phyloP scores from a whole-genome alignment of 2,329 filamentous ascomycete genomes.

The Sporothrix euskadiensis region DNA sequence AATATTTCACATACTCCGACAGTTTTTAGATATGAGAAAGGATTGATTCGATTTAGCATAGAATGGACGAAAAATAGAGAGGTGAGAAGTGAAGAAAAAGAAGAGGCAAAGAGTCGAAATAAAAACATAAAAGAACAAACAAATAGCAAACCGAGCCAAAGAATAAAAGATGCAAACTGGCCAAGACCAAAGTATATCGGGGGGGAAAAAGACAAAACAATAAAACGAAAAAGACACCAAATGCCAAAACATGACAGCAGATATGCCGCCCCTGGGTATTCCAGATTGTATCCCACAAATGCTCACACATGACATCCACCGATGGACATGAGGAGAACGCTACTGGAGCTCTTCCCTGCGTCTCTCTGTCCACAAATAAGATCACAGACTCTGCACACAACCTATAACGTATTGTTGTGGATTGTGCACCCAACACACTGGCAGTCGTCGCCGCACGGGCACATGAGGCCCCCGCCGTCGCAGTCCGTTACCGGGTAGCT shows the following conservation, averaged over 20 bases:
- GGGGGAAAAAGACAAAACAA: not conserved
- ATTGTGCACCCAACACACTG: conserved; percentile 68
- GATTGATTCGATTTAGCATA: not conserved
- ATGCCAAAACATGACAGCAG: not conserved
- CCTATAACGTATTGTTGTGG: conserved; percentile 52
- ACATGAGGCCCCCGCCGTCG: conserved; percentile 40
- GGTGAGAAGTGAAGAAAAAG: not conserved
- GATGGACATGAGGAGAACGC: not conserved
- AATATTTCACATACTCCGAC: not conserved
- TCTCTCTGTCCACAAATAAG: not conserved
- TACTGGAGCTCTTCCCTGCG: conserved; percentile 16
- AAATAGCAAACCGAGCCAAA: no score
- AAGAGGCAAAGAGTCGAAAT: not conserved
- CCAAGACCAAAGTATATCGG: not conserved
- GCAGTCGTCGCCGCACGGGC: conserved; percentile 65
- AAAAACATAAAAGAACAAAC: not conserved
- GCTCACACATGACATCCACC: not conserved
- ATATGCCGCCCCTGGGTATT: not conserved
- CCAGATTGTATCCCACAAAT: not conserved
- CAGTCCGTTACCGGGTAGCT: conserved; percentile 37
- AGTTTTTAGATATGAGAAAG: not conserved
- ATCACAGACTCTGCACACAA: not conserved
- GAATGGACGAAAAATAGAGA: not conserved
- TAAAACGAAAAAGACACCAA: not conserved
- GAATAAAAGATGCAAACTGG: not conserved